A percentile compares a stretch with the other conserved stretches of the same genome.
These are phyloP conservation scores for Penicillium sp. DNA, from an alignment of 2,329 filamentous ascomycete genomes.

Conservation along the genomic window DNA sequence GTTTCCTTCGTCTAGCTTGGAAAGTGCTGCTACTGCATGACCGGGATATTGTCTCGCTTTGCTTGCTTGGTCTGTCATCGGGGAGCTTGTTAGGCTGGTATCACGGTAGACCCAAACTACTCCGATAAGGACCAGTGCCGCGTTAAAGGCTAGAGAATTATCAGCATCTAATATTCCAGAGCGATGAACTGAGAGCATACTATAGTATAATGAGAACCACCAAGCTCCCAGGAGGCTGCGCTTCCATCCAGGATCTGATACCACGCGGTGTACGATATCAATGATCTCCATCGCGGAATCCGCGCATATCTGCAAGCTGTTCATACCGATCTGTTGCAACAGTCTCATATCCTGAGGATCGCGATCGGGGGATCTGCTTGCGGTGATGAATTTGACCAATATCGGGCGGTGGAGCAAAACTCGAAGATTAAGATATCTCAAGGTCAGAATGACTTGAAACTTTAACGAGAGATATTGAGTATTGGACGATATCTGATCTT, in stretches of 20 bases:
- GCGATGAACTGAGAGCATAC: conserved; percentile 14
- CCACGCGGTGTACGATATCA: conserved; percentile 23
- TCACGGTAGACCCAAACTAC: conserved; percentile 27
- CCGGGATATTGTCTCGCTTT: conserved; percentile 15
- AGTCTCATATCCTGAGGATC: conserved; percentile 23
- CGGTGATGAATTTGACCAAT: conserved; percentile 41
- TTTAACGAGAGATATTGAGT: conserved; percentile 21
- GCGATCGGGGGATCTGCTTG: conserved; percentile 5
- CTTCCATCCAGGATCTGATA: conserved; percentile 19
- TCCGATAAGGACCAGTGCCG: conserved; percentile 29
- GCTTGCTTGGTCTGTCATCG: not conserved
- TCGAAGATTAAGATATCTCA: conserved; percentile 46
- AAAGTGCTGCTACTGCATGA: conserved; percentile 25
- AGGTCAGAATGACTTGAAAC: conserved; percentile 46
- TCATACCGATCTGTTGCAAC: conserved; percentile 34
- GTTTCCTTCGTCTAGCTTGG: conserved; percentile 31
- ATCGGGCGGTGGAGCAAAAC: conserved; percentile 46
- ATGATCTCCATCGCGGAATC: conserved; percentile 35
- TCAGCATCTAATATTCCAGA: not conserved
- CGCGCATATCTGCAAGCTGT: conserved; percentile 35
- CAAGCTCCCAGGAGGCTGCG: conserved; percentile 32
- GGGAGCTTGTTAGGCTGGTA: not conserved
- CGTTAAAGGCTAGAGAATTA: conserved; percentile 30
- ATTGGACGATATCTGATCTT: not conserved
- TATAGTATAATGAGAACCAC: conserved; percentile 38